Evolutionary conservation across 495 filamentous ascomycete species (phyloP), one percentile per base, ranked within the genome.

Genomic region (Aspergillus heteromorphus): DNA sequence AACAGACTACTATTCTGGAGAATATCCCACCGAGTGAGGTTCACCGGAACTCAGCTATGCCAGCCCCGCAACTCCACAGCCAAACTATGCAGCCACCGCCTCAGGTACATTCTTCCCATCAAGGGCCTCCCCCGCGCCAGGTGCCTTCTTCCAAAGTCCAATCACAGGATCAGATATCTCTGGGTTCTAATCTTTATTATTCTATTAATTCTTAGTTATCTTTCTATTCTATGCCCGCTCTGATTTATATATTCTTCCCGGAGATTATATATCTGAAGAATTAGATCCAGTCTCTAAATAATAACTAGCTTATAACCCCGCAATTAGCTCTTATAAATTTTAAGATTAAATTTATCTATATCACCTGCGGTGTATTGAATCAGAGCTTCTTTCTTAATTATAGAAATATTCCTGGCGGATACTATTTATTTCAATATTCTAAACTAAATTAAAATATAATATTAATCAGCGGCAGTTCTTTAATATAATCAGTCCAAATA

Each of bases 301-400:
- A 49, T 41, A 65, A 68, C 6, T 67, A 70, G 23, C 47, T 62
- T n/a, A 55, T 55, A 5, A 58, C 64, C 19, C 50, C 71, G 10
- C 69, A 73, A 34, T 57, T 72, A 48, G 61, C 70, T 34, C 59
- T 74, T 1, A 70, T 71, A 17, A 70, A 74, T 41, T 76, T 76
- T 55, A 76, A 76, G 53, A 75, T 76, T 34, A 72, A 75, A 20
- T 76, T 76, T 20, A 73, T 72, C 6, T 76, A 72, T 40, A 74
- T 71, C 0, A 71, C 66, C 0, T 76, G 73, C 30, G 73, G 73
- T n/a, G 58, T 69, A 25, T 48, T 75, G 18, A 76, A 76, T 47
- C 72, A 76, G 45, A 72, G 73, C 54, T 76, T 75, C 49, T 72
- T 75, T 29, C 72, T 72, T 8, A 74, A 74, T 19, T 71, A 75